A percentile compares a stretch with the other conserved stretches of the same genome.
phyloP scores from a whole-genome alignment of 208 protist species.

The Leishmania aethiopica region DNA sequence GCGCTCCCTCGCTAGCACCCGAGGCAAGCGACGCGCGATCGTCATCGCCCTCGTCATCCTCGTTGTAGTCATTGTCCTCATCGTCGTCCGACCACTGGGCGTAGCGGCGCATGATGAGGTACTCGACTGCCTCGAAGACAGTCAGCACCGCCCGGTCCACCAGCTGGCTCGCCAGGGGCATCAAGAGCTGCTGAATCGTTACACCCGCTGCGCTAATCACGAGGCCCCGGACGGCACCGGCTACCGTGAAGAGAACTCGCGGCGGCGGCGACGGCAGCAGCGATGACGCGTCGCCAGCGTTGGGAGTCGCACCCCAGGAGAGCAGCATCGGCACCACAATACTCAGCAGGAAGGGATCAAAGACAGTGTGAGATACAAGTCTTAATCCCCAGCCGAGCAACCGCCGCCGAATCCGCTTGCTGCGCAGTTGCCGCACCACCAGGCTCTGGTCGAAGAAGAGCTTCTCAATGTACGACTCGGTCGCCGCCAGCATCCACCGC shows the following conservation, averaged over 20 bases:
- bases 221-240: slow-evolving; percentile 39
- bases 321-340: slow-evolving; percentile 62
- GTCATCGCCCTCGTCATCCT: slow-evolving; percentile 15
- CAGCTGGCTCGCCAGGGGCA: slow-evolving; percentile 52
- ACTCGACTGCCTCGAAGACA: slow-evolving; percentile 67
- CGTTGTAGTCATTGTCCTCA: slow-evolving; percentile 33
- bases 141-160: slow-evolving; percentile 72
- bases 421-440: slow-evolving; percentile 73
- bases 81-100: slow-evolving; percentile 39
- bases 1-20: slow-evolving; percentile 8
- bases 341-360: slow-evolving; percentile 74
- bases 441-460: slow-evolving; percentile 67
- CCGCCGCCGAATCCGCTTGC: slow-evolving; percentile 47
- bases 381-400: slow-evolving; percentile 63
- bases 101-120: slow-evolving; percentile 80
- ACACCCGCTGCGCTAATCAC: slow-evolving; percentile 40
- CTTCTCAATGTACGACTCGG: slow-evolving; percentile 59
- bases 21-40: slow-evolving; percentile 21
- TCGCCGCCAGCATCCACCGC: slow-evolving; percentile 39
- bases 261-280: slow-evolving; percentile 1
- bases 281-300: not conserved
- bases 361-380: slow-evolving; percentile 53
- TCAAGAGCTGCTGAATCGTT: slow-evolving; percentile 50
- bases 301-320: not conserved
- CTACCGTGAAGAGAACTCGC: slow-evolving; percentile 38